Base-by-base conservation (phyloP, 352 stramenopile genomes). In the Phytophthora pseudosyringae region DNA sequence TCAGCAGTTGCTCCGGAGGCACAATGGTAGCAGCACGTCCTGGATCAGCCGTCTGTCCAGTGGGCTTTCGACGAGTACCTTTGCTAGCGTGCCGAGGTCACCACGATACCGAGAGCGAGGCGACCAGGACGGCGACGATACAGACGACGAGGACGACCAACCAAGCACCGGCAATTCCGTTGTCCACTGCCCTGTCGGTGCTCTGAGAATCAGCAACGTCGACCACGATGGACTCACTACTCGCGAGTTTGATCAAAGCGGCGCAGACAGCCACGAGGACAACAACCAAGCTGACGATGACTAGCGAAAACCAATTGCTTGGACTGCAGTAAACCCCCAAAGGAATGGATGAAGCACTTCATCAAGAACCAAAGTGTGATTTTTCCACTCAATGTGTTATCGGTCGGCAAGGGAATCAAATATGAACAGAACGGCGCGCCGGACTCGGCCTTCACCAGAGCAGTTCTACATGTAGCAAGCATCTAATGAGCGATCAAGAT, bases 241-340 rank as follows among this genome's bases (percentile, higher is more conserved):
- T 31, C 18, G 45, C 10, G 44, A 48, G 15, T 43, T 56, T 13
- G 40, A 52, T 21, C 13, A 25, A n/a, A 32, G 26, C 18, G 35
- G 11, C 10, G n/a, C n/a, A 26, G 12, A 28, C 29, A 26, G 26
- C 25, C 21, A 55, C 25, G 47, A 71, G 10, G 55, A 67, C 51
- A 71, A 76, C 48, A 76, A 76, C 45, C 71, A 76, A 47, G 46
- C 40, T 9, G 63, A 76, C 10, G 64, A 75, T 21, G 15, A 64
- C 25, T 76, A 66, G 36, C 31, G 8, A 5, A 29, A 13, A 21
- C 21, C 21, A 21, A 21, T 21, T 21, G 21, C 21, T 21, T 21
- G 21, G 21, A 21, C 21, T 26, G 16, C 18, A 47, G 29, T 26
- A 18, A 35, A n/a, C 31, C 13, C 48, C n/a, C 9, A 49, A 59